A percentile compares a stretch with the other conserved stretches of the same genome.
These are phyloP conservation scores for Paracoccidioides lutzii DNA, from an alignment of 2,329 filamentous ascomycete species.

Conservation along the genomic window DNA sequence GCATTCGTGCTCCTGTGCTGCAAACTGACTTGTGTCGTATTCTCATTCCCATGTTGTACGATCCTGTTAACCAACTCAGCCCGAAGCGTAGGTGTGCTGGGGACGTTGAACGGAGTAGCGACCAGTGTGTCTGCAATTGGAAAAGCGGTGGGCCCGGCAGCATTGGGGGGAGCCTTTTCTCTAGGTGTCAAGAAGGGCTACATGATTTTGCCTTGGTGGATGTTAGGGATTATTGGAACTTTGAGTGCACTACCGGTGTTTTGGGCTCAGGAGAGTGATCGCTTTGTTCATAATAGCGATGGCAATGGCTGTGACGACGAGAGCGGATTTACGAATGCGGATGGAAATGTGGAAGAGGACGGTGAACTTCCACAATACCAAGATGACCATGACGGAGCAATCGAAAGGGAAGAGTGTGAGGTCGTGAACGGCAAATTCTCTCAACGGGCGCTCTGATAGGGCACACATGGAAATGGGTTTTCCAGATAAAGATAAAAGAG, in stretches of 20 bases:
- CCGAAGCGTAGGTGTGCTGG: constrained; percentile 59
- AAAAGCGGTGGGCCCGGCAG: constrained; percentile 62
- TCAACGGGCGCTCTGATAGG: not conserved
- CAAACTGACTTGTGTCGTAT: constrained; percentile 64
- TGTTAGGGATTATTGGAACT: constrained; percentile 50
- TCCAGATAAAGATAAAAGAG: no score
- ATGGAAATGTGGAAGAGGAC: not conserved
- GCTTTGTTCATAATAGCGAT: constrained; percentile 35
- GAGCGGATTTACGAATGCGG: constrained; percentile 4
- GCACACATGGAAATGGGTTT: not conserved
- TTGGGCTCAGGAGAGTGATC: constrained; percentile 61
- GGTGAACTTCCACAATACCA: not conserved
- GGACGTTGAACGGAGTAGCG: constrained; percentile 81
- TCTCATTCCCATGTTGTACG: constrained; percentile 78
- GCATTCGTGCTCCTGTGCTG: constrained; percentile 56
- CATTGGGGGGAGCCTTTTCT: constrained; percentile 59
- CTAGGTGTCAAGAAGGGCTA: constrained; percentile 64
- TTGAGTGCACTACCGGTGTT: constrained; percentile 60
- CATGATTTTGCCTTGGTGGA: constrained; percentile 69
- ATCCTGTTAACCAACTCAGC: constrained; percentile 87
- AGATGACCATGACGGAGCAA: not conserved
- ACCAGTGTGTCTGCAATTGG: constrained; percentile 73
- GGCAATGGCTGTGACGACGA: constrained; percentile 20
- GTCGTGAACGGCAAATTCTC: not conserved
- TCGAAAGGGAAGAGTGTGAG: not conserved